Base-by-base conservation (phyloP, 78 protist species). In the Planoprotostelium fungivorum region DNA sequence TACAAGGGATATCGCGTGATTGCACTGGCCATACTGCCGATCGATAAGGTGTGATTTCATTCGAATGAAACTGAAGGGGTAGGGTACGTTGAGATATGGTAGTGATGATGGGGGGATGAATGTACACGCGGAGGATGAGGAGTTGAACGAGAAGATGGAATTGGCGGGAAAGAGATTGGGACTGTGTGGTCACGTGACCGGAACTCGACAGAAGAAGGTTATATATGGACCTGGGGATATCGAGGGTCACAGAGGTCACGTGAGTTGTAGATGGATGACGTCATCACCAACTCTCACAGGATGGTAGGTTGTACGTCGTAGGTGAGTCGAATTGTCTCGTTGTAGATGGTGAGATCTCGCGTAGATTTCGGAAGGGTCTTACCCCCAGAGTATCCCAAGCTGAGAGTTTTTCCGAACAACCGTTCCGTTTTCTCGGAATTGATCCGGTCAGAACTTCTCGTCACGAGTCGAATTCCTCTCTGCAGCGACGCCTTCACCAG, bases 161-260 rank as follows among this genome's bases (percentile, higher is more conserved):
- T 63, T 87, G 34, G 88, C 92, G 0, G 95, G 93, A 0, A 34
- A 36, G 29, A 88, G 86, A 28, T 31, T 93, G 28, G 87, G 87
- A 51, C 29, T 93, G 1, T 86, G 87, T 51, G 94, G 91, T 34
- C 95, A 93, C 73, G 23, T 90, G 31, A 92, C 89, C 34, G 92
- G 95, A 34, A 51, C 63, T 28, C 89, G 89, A 51, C 38, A 38
- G 5, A 89, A 38, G n/a, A 88, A 90, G 35, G 37, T 83, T 51
- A 84, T 93, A 28, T 93, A 93, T 84, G 95, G 93, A 10, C 95
- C 95, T 5, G 88, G 92, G 38, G 95, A 93, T 36, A 93, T 93
- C 36, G 95, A 93, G 37, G 95, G 95, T 35, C 95, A 93, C 38
- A 38, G 90, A 10, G 95, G 95, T 9, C 38, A 34, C 28, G 95